Evolutionary conservation across 306 rosid species (phyloP).

Genomic region (Begonia peltatifolia): DNA sequence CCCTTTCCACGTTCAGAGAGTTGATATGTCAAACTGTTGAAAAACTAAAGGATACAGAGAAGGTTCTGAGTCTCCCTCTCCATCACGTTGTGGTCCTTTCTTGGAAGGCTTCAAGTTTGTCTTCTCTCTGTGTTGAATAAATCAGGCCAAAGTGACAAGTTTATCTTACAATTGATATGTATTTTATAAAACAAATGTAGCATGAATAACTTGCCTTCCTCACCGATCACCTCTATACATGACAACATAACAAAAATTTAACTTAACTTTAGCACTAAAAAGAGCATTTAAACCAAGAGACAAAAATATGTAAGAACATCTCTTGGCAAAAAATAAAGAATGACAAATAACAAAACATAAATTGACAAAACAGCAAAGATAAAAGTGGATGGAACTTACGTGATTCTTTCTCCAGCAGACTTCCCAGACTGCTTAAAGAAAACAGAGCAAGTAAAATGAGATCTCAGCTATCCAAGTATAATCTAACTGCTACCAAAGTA

Average conservation of each 20-base stretch:
- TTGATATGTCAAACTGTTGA: not conserved
- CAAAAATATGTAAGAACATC: not conserved
- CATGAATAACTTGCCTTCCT: no score
- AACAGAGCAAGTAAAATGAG: conserved; percentile 11
- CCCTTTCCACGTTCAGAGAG: no score
- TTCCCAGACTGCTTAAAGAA: conserved; percentile 43
- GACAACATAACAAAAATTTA: no score
- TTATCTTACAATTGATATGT: not conserved
- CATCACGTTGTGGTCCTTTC: conserved; percentile 29
- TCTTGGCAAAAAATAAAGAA: not conserved
- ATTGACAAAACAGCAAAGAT: not conserved
- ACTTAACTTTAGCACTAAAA: no score
- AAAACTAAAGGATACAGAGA: conserved; percentile 57
- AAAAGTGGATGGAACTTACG: conserved; percentile 17
- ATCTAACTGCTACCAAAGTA: not conserved
- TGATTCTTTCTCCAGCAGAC: conserved; percentile 44
- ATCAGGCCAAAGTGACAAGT: not conserved
- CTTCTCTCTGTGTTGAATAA: conserved; percentile 49
- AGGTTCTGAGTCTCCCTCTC: conserved; percentile 47
- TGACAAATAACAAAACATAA: not conserved
- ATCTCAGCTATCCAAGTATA: conserved; percentile 20
- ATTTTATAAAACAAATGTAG: not conserved
- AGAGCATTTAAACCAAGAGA: not conserved
- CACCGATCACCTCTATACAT: no score
- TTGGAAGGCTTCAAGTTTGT: conserved; percentile 24